Conservation (phyloP, 2,329 filamentous ascomycete species). For the Cladophialophora exuberans region DNA sequence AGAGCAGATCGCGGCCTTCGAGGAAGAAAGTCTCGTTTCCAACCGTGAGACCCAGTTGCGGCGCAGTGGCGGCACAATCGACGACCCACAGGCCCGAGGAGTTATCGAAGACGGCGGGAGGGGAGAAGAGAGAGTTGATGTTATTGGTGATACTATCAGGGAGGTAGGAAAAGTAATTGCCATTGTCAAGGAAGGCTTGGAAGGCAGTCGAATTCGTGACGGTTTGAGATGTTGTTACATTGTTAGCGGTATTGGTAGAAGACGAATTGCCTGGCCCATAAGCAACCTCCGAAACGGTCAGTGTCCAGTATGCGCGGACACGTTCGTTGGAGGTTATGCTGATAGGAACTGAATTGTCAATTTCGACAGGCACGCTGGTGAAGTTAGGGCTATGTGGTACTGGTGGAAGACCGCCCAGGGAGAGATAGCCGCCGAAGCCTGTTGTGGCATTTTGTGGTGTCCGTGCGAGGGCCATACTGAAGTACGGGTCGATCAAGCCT, state of each 20-base stretch:
- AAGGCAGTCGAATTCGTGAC: neutral
- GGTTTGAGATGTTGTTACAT: slow-evolving; percentile 1
- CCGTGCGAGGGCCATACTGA: slow-evolving; percentile 42
- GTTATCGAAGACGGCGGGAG: slow-evolving; percentile 43
- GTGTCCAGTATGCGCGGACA: slow-evolving; percentile 8
- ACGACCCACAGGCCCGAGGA: slow-evolving; percentile 42
- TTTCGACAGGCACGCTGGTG: slow-evolving; percentile 42
- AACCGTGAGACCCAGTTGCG: slow-evolving; percentile 47
- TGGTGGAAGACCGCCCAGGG: slow-evolving; percentile 48
- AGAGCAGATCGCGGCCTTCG: slow-evolving; percentile 38
- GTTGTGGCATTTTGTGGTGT: slow-evolving; percentile 45
- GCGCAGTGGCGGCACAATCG: slow-evolving; percentile 46
- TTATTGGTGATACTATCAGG: slow-evolving; percentile 41
- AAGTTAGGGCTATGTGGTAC: slow-evolving; percentile 41
- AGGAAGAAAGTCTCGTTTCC: slow-evolving; percentile 41
- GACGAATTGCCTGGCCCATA: slow-evolving; percentile 6
- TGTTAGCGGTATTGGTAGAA: neutral
- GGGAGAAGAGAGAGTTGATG: slow-evolving; percentile 48
- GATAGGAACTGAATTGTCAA: slow-evolving; percentile 17
- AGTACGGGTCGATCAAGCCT: slow-evolving; percentile 38
- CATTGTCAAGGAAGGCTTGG: slow-evolving; percentile 30
- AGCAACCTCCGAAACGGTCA: neutral
- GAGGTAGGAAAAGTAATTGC: slow-evolving; percentile 43
- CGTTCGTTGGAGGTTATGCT: slow-evolving; percentile 7
- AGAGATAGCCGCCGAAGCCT: slow-evolving; percentile 50